Percentiles rank a stretch among this genome's conserved stretches.
phyloP scores from a whole-genome alignment of 306 rosid species.

The Sesbania bispinosa region DNA sequence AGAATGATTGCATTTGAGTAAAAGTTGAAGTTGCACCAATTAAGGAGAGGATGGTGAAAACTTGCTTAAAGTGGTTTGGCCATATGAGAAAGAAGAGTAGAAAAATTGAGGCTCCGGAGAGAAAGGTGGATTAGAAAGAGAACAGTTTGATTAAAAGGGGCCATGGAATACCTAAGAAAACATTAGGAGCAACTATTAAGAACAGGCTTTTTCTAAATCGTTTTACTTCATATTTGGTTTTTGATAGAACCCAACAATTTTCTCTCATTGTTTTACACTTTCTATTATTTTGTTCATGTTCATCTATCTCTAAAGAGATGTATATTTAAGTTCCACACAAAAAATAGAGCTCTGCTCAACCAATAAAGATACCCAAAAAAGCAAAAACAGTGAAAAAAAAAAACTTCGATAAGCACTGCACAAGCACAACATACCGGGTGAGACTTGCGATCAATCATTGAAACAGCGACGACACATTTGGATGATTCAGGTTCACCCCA shows the following conservation, averaged over 20 bases:
- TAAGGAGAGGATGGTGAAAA: no score
- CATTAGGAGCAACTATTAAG: not conserved
- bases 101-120: no score
- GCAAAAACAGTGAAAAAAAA: no score
- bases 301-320: not conserved
- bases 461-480: conserved; percentile 55
- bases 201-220: not conserved
- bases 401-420: not conserved
- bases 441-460: conserved; percentile 47
- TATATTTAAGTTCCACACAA: not conserved
- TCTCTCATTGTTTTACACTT: no score
- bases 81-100: no score
- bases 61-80: no score
- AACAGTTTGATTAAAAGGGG: no score
- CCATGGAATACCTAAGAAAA: not conserved
- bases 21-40: no score
- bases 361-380: not conserved
- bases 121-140: no score
- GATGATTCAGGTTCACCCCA: conserved; percentile 86
- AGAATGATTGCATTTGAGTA: no score
- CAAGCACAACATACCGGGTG: conserved; percentile 69
- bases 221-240: not conserved
- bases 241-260: not conserved
- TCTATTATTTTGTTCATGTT: not conserved
- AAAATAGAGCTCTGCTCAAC: not conserved